Percentiles rank a stretch among this genome's conserved stretches.
These are phyloP conservation scores for Clathrus columnatus DNA, from an alignment of 768 basidiomycete species.

Conservation along the genomic window DNA sequence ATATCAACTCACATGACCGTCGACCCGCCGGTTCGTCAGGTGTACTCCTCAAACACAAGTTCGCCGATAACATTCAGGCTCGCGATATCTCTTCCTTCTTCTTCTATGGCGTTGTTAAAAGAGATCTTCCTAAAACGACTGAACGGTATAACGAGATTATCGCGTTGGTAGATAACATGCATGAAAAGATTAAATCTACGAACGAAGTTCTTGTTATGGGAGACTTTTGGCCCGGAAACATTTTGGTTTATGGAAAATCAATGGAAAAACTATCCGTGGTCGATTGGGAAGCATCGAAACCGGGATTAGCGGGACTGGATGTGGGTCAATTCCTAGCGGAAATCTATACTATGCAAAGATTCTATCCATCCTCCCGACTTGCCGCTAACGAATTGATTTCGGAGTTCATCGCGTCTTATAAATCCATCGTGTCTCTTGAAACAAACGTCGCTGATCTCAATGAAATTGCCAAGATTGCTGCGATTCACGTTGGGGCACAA, in stretches of 20 bases:
- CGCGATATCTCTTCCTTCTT: neutral
- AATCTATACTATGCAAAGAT: constrained; percentile 40
- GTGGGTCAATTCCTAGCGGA: constrained; percentile 63
- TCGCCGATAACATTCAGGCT: neutral
- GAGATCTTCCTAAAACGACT: neutral
- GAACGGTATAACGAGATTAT: neutral
- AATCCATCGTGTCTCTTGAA: constrained; percentile 9
- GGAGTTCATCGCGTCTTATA: constrained; percentile 41
- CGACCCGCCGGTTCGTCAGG: neutral
- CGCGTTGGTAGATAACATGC: neutral
- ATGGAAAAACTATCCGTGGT: constrained; percentile 40
- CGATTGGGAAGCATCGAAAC: constrained; percentile 59
- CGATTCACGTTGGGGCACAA: constrained; percentile 48
- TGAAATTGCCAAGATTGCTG: constrained; percentile 17
- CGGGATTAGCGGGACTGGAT: constrained; percentile 48
- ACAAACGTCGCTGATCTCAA: constrained; percentile 16
- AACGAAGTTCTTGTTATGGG: constrained; percentile 33
- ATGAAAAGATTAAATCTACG: neutral
- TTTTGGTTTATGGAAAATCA: constrained; percentile 36
- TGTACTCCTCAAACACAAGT: neutral
- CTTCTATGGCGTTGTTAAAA: neutral
- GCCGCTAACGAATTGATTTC: constrained; percentile 30
- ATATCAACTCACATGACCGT: constrained; percentile 22
- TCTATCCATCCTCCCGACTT: constrained; percentile 32
- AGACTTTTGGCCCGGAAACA: constrained; percentile 68